phyloP scores from a whole-genome alignment of 306 rosid species.

The Coriaria nepalensis region DNA sequence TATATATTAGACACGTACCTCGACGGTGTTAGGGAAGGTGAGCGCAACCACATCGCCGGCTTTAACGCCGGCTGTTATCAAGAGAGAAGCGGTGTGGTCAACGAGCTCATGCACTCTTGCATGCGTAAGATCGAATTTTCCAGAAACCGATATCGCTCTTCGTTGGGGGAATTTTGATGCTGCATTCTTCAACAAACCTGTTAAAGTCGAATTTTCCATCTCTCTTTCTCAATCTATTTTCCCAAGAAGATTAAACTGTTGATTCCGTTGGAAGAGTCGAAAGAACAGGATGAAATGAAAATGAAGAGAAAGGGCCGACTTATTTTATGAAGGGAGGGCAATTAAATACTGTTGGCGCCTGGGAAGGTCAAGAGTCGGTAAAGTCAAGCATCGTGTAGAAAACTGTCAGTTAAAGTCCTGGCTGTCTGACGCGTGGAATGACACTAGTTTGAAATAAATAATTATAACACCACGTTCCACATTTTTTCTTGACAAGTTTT shows the following conservation, averaged over 20 bases:
- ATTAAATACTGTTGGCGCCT: no score
- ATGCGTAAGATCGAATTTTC: conserved; percentile 48
- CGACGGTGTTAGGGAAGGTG: conserved; percentile 68
- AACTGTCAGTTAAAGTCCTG: no score
- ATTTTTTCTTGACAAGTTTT: no score
- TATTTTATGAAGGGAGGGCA: no score
- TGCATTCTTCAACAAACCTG: conserved; percentile 33
- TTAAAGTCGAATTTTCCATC: conserved; percentile 45
- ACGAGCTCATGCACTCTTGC: conserved; percentile 32
- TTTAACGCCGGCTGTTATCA: conserved; percentile 41
- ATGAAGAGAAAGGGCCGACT: background rate
- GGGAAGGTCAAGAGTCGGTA: no score
- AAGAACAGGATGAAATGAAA: background rate
- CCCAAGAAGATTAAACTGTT: background rate
- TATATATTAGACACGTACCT: conserved; percentile 23
- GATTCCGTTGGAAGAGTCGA: no score
- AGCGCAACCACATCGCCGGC: conserved; percentile 70
- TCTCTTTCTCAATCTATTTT: background rate
- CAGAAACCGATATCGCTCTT: conserved; percentile 56
- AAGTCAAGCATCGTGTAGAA: no score
- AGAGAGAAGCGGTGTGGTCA: conserved; percentile 46
- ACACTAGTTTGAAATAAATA: no score
- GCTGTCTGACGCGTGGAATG: no score
- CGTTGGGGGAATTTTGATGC: conserved; percentile 34
- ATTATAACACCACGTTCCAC: no score